Evolutionary conservation across 2,329 filamentous ascomycete species (phyloP).

Genomic region (Onygena corvina): DNA sequence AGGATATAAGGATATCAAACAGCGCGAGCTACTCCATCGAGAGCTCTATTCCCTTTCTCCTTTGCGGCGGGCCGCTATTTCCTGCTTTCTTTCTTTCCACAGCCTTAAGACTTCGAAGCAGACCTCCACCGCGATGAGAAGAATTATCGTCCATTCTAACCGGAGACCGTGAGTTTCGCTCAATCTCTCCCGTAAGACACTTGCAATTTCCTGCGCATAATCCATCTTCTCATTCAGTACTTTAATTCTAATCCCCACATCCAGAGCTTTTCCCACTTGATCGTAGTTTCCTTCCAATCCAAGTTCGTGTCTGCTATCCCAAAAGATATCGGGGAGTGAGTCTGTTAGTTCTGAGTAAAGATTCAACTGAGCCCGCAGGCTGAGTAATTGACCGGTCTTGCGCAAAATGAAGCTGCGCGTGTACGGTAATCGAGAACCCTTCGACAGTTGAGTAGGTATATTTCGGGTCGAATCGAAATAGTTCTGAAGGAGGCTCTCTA

Average conservation of each 20-base stretch:
- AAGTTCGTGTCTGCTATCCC: slow-evolving; percentile 81
- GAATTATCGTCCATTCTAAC: slow-evolving; percentile 91
- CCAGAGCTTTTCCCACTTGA: slow-evolving; percentile 76
- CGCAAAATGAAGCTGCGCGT: slow-evolving; percentile 69
- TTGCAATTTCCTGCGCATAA: slow-evolving; percentile 91
- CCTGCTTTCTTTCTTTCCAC: slow-evolving; percentile 48
- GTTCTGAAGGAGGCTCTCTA: slow-evolving; percentile 67
- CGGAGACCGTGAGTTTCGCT: slow-evolving; percentile 81
- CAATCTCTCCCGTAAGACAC: slow-evolving; percentile 71
- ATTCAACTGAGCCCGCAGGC: slow-evolving; percentile 82
- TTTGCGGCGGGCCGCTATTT: slow-evolving; percentile 21
- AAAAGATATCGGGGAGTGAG: slow-evolving; percentile 88
- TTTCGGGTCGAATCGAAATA: slow-evolving; percentile 79
- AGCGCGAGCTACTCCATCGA: background rate
- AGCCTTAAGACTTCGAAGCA: slow-evolving; percentile 69
- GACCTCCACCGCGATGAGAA: slow-evolving; percentile 85
- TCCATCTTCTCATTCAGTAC: slow-evolving; percentile 95
- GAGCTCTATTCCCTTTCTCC: background rate
- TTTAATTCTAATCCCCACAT: slow-evolving; percentile 83
- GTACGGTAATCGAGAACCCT: slow-evolving; percentile 51
- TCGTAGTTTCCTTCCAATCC: slow-evolving; percentile 92
- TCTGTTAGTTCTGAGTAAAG: slow-evolving; percentile 95
- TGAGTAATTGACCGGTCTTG: slow-evolving; percentile 85
- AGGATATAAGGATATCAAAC: background rate
- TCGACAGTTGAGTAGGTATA: slow-evolving; percentile 67